phyloP scores from a whole-genome alignment of 495 filamentous ascomycete species.

The Talaromyces borbonicus region DNA sequence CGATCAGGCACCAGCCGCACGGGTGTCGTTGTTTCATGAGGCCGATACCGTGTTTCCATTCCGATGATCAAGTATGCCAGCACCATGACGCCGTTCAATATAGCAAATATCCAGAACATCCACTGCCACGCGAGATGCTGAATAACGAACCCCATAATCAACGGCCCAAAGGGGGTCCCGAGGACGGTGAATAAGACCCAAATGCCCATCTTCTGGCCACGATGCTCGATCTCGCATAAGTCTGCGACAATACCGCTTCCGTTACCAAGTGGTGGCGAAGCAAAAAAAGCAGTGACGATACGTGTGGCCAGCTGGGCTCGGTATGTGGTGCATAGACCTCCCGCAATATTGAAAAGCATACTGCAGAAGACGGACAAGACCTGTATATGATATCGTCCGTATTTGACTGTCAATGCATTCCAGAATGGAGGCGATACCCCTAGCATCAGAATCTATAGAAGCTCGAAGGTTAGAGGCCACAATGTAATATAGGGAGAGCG shows the following conservation, averaged over 20 bases:
- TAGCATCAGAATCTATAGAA: conserved; percentile 19
- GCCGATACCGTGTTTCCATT: conserved; percentile 46
- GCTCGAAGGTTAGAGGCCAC: too few relatives aligned
- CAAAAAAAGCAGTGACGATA: conserved; percentile 29
- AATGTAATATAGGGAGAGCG: neutral
- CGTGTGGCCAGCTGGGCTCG: conserved; percentile 21
- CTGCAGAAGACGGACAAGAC: too few relatives aligned
- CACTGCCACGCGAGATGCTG: conserved; percentile 10
- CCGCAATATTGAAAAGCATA: too few relatives aligned
- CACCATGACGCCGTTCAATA: conserved; percentile 41
- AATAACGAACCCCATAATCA: conserved; percentile 17
- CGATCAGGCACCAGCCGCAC: too few relatives aligned
- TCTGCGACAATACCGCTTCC: conserved; percentile 37
- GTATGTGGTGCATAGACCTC: too few relatives aligned
- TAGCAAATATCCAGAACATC: conserved; percentile 20
- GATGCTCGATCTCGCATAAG: conserved; percentile 29
- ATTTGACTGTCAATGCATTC: too few relatives aligned
- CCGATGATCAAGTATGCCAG: conserved; percentile 45
- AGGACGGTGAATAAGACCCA: conserved; percentile 24
- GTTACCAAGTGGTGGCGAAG: conserved; percentile 28
- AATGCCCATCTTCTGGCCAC: conserved; percentile 35
- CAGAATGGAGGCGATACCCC: conserved; percentile 13
- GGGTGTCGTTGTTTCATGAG: too few relatives aligned
- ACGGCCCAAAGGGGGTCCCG: conserved; percentile 19
- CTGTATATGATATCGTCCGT: too few relatives aligned